A percentile compares a stretch with the other conserved stretches of the same genome.
phyloP scores from a whole-genome alignment of 345 rosid genomes.

The Arabidopsis arenosa region DNA sequence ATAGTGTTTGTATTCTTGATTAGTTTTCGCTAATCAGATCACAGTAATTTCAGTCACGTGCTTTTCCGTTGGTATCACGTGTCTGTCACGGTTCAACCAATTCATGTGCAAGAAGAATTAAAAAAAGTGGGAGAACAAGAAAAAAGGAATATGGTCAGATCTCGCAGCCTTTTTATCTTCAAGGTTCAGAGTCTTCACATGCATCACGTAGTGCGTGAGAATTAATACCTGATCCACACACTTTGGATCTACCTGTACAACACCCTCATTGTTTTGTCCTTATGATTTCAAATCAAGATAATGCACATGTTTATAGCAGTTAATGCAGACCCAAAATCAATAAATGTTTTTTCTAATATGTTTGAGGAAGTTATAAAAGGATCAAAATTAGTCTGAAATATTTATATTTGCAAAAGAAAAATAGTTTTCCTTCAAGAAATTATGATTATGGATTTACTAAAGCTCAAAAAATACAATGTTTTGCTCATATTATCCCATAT shows the following conservation, averaged over 20 bases:
- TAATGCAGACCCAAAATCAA: neutral
- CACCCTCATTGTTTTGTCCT: neutral
- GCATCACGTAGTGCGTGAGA: constrained; percentile 17
- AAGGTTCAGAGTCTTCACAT: constrained; percentile 24
- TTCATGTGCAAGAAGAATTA: constrained; percentile 40
- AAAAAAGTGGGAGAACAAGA: neutral
- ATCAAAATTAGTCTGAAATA: neutral
- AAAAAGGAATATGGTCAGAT: constrained; percentile 31
- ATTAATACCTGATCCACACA: neutral
- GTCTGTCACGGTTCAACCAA: constrained; percentile 28
- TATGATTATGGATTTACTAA: neutral
- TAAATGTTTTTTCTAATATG: neutral
- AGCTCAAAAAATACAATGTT: too few species aligned
- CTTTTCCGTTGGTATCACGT: constrained; percentile 38
- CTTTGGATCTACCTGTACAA: constrained; percentile 28
- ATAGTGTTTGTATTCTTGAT: too few species aligned
- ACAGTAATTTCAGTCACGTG: constrained; percentile 33
- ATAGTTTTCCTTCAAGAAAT: neutral
- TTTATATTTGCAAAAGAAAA: neutral
- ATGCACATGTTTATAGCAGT: neutral
- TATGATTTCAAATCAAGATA: neutral
- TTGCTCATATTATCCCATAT: too few species aligned
- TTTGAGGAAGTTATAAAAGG: neutral
- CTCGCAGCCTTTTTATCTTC: constrained; percentile 40
- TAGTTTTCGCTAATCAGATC: too few species aligned